A percentile compares a stretch with the other conserved stretches of the same genome.
These are phyloP conservation scores for Daldinia grandis DNA, from an alignment of 495 filamentous ascomycete species.

Conservation along the genomic window DNA sequence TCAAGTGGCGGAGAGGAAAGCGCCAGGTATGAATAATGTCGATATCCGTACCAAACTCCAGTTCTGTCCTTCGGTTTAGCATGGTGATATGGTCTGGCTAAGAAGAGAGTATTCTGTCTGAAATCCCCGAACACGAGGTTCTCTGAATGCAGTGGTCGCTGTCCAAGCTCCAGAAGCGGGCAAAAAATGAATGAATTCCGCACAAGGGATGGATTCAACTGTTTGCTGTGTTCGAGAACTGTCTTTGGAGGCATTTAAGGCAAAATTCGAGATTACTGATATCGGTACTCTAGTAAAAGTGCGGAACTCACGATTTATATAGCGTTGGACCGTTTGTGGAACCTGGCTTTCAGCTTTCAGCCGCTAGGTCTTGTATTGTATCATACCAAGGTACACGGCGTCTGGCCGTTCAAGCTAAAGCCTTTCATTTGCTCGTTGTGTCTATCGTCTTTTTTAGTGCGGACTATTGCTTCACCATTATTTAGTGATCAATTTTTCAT, in stretches of 20 bases:
- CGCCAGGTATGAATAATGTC: slow-evolving; percentile 31
- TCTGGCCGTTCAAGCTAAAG: slow-evolving; percentile 15
- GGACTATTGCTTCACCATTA: slow-evolving; percentile 9
- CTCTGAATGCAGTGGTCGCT: slow-evolving; percentile 4
- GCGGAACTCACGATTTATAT: slow-evolving; percentile 13
- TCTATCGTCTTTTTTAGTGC: slow-evolving; percentile 6
- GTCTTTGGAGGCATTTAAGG: not conserved
- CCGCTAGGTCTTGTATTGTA: slow-evolving; percentile 23
- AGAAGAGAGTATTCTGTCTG: slow-evolving; percentile 20
- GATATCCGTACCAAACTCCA: slow-evolving; percentile 30
- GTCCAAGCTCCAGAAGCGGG: not conserved
- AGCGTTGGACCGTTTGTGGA: slow-evolving; percentile 4
- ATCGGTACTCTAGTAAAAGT: slow-evolving; percentile 21
- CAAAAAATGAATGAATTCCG: not conserved
- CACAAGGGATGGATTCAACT: not conserved
- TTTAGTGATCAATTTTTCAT: slow-evolving; percentile 1
- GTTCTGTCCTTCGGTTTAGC: not conserved
- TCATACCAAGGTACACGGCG: slow-evolving; percentile 11
- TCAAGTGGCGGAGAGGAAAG: slow-evolving; percentile 13
- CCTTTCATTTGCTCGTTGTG: slow-evolving; percentile 2
- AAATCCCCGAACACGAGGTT: not conserved
- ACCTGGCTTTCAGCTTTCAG: slow-evolving; percentile 34
- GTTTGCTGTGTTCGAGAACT: not conserved
- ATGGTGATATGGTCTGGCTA: slow-evolving; percentile 6
- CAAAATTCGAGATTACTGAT: not conserved